A percentile compares a stretch with the other conserved stretches of the same genome.
Evolutionary conservation across 345 rosid genomes (phyloP).

Genomic region (Reutealis trisperma): DNA sequence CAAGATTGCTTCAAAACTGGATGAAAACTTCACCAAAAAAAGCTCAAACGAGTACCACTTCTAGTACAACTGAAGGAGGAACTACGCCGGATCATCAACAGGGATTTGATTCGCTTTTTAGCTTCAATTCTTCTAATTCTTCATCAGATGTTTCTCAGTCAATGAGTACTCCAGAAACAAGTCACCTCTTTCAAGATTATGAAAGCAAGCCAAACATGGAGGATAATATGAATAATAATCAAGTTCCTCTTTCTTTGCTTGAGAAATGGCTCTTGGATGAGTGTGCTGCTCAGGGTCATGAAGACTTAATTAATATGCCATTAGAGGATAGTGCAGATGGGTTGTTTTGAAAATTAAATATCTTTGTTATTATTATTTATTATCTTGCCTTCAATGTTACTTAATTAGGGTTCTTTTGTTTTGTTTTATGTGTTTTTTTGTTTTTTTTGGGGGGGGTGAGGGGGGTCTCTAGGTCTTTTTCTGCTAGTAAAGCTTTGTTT

Average conservation of each 20-base stretch:
- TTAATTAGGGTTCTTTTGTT: background rate
- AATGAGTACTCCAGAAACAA: constrained; percentile 19
- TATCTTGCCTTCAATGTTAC: background rate
- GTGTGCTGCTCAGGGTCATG: constrained; percentile 41
- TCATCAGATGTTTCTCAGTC: constrained; percentile 51
- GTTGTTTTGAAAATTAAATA: constrained; percentile 26
- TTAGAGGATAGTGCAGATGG: constrained; percentile 32
- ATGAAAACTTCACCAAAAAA: constrained; percentile 36
- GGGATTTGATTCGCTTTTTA: constrained; percentile 45
- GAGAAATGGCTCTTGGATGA: constrained; percentile 82
- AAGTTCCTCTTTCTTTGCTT: constrained; percentile 50
- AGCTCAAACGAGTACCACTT: constrained; percentile 21
- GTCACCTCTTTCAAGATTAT: constrained; percentile 38
- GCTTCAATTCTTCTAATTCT: constrained; percentile 47
- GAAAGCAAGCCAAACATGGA: constrained; percentile 44
- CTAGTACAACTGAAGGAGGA: constrained; percentile 18
- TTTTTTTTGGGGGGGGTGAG: too few relatives aligned
- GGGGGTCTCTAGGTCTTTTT: background rate
- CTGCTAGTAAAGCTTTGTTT: background rate
- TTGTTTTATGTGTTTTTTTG: constrained; percentile 1
- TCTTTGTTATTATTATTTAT: background rate
- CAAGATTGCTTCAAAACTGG: constrained; percentile 70
- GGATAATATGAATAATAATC: background rate
- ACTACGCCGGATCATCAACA: constrained; percentile 20
- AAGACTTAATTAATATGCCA: constrained; percentile 43